Evolutionary conservation across 1,284 basidiomycete genomes (phyloP).

Genomic region (Boletus sp.): DNA sequence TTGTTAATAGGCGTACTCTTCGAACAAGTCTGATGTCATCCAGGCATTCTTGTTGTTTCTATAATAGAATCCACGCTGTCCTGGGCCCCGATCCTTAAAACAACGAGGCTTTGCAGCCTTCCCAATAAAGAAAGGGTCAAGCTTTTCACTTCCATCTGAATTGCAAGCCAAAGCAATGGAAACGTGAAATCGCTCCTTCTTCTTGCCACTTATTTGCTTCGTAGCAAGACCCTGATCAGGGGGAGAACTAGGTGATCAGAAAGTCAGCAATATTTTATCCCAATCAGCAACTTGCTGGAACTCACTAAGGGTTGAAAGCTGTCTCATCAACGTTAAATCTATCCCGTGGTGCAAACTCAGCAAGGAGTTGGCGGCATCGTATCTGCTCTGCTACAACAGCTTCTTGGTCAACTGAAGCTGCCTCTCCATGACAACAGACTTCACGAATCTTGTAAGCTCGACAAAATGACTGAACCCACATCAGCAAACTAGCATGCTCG

Average conservation of each 20-base stretch:
- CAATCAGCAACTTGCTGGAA: background rate
- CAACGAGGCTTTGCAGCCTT: background rate
- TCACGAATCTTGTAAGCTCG: background rate
- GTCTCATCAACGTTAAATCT: conserved; percentile 4
- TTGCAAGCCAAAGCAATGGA: background rate
- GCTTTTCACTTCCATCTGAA: background rate
- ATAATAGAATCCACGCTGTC: conserved; percentile 3
- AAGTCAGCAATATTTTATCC: too few relatives aligned
- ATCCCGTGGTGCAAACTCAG: background rate
- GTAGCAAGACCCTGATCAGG: background rate
- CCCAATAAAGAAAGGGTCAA: background rate
- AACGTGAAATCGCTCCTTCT: background rate
- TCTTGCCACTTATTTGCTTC: background rate
- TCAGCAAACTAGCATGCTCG: too few relatives aligned
- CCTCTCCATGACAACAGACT: background rate
- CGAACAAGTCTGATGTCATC: conserved; percentile 2
- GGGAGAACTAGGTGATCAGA: background rate
- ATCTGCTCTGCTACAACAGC: background rate
- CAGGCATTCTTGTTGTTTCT: conserved; percentile 8
- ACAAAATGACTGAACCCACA: too few relatives aligned
- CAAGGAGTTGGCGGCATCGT: background rate
- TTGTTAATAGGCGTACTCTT: conserved; percentile 12
- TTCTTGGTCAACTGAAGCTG: background rate
- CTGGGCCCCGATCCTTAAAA: background rate
- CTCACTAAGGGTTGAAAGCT: background rate